These are phyloP conservation scores for Diophrys sp. DNA, from an alignment of 73 alveolate genomes.

Conservation along the genomic window DNA sequence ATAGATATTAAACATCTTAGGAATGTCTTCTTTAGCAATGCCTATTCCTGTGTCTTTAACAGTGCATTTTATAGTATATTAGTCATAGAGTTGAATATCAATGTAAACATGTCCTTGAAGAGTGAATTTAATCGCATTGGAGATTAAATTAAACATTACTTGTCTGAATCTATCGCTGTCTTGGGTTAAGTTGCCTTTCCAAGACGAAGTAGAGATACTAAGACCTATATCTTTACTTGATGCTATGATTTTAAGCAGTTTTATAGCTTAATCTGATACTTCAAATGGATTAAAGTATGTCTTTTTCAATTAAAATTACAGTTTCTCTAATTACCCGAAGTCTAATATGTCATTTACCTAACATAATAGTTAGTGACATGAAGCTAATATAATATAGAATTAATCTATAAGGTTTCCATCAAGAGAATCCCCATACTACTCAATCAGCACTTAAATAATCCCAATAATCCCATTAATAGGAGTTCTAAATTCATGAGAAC, in stretches of 20 bases:
- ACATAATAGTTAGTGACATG: not conserved
- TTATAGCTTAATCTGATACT: not conserved
- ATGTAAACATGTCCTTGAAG: not conserved
- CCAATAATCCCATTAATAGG: conserved; percentile 9
- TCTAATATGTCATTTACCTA: not conserved
- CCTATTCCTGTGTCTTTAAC: conserved; percentile 57
- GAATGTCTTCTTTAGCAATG: conserved; percentile 44
- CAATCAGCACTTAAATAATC: not conserved
- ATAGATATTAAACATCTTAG: conserved; percentile 45
- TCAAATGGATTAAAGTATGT: not conserved
- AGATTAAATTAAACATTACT: not conserved
- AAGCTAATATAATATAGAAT: not conserved
- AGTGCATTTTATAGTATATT: not conserved
- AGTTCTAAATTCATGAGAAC: conserved; percentile 9
- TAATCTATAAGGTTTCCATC: not conserved
- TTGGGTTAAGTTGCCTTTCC: not conserved
- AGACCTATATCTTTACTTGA: not conserved
- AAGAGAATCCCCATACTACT: not conserved
- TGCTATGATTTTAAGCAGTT: not conserved
- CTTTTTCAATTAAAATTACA: no score
- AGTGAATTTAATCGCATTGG: not conserved
- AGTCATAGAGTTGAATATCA: not conserved
- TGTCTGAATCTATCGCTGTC: not conserved
- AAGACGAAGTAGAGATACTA: not conserved
- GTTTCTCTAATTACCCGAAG: not conserved